These are phyloP conservation scores for Arbutus unedo DNA, from an alignment of 148 eudicot genomes.

Conservation along the genomic window DNA sequence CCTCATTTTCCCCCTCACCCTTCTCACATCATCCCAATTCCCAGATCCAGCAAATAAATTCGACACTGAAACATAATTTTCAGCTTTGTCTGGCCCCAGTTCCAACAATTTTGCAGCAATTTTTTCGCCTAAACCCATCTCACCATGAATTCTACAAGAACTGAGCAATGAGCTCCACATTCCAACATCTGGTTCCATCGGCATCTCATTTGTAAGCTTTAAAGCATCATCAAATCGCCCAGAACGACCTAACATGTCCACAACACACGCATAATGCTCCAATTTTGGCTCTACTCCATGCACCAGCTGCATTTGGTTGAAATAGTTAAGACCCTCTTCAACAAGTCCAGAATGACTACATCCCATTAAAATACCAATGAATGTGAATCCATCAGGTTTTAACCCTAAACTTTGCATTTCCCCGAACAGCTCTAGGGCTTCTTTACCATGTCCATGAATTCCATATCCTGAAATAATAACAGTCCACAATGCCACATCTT, in stretches of 20 bases:
- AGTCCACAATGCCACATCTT: constrained; percentile 43
- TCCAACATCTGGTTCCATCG: constrained; percentile 49
- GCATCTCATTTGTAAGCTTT: constrained; percentile 43
- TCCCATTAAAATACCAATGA: constrained; percentile 44
- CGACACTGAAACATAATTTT: constrained; percentile 47
- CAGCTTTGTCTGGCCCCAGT: constrained; percentile 42
- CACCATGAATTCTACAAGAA: constrained; percentile 42
- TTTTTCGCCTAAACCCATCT: constrained; percentile 40
- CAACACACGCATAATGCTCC: constrained; percentile 69
- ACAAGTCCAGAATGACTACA: constrained; percentile 57
- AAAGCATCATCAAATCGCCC: constrained; percentile 51
- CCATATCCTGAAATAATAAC: constrained; percentile 64
- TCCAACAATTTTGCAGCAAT: constrained; percentile 46
- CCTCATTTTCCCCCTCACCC: constrained; percentile 42
- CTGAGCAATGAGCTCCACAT: constrained; percentile 65
- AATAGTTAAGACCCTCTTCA: constrained; percentile 46
- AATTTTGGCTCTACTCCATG: constrained; percentile 45
- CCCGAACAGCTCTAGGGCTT: constrained; percentile 44
- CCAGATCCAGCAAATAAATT: constrained; percentile 56
- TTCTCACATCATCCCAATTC: constrained; percentile 58
- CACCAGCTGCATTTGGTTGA: constrained; percentile 44
- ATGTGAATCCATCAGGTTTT: constrained; percentile 48
- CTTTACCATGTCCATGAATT: constrained; percentile 52
- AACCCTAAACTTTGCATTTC: constrained; percentile 41
- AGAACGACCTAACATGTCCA: constrained; percentile 69